Percentiles rank a stretch among this genome's conserved stretches.
Evolutionary conservation across 805 yeast genomes (phyloP).

Genomic region (Wickerhamiella sergipiensis): DNA sequence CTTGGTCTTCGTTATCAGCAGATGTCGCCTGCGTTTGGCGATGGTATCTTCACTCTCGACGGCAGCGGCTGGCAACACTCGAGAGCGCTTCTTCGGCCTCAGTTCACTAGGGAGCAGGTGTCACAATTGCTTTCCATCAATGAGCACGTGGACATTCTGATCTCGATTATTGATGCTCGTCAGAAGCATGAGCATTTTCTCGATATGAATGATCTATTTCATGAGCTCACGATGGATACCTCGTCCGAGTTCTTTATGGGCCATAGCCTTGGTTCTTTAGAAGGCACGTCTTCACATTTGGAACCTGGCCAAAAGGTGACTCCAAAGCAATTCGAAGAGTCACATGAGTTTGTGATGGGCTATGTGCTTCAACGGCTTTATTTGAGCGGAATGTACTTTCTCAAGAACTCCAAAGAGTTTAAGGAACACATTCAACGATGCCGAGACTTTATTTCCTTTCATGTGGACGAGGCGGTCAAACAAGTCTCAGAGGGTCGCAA

Average conservation of each 20-base stretch:
- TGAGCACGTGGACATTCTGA: constrained; percentile 16
- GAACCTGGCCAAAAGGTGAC: constrained; percentile 7
- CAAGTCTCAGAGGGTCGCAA: constrained; percentile 19
- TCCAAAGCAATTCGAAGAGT: constrained; percentile 14
- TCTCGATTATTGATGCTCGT: constrained; percentile 7
- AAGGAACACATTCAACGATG: constrained; percentile 23
- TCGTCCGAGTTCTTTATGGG: constrained; percentile 21
- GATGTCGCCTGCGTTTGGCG: constrained; percentile 16
- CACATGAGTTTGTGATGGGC: constrained; percentile 16
- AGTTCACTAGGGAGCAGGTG: constrained; percentile 15
- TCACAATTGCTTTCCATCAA: constrained; percentile 10
- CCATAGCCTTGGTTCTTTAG: constrained; percentile 17
- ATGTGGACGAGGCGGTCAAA: constrained; percentile 28
- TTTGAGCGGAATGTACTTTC: constrained; percentile 14
- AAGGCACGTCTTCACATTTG: constrained; percentile 3
- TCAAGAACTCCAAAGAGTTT: constrained; percentile 22
- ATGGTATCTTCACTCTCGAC: constrained; percentile 21
- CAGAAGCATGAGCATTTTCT: constrained; percentile 8
- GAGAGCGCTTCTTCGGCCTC: constrained; percentile 22
- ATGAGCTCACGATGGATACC: constrained; percentile 18
- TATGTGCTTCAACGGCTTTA: constrained; percentile 17
- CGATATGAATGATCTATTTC: constrained; percentile 16
- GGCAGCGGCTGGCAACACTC: constrained; percentile 24
- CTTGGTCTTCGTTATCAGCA: constrained; percentile 18
- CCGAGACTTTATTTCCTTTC: constrained; percentile 28